These are phyloP conservation scores for Citropsis articulata DNA, from an alignment of 345 rosid species.

Conservation along the genomic window DNA sequence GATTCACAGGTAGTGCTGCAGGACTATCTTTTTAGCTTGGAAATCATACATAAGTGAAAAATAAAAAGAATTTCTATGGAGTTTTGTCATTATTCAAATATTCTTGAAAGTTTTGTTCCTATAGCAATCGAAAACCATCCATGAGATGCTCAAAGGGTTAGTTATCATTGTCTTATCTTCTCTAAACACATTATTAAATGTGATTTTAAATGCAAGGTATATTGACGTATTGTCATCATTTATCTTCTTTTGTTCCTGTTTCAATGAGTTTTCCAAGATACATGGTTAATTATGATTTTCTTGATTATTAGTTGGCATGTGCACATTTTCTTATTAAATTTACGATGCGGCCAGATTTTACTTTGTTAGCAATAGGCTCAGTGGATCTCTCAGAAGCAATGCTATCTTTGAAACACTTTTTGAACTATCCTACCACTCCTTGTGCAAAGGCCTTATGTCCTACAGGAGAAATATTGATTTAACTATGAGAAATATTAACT, in stretches of 20 bases:
- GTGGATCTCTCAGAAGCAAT: neutral
- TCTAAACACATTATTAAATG: neutral
- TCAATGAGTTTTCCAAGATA: neutral
- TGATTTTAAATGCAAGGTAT: neutral
- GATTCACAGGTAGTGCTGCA: slow-evolving; percentile 57
- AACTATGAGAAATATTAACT: too few species aligned
- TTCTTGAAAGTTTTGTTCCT: neutral
- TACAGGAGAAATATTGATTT: neutral
- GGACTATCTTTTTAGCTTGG: neutral
- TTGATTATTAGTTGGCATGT: neutral
- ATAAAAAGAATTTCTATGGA: neutral
- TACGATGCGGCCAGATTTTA: neutral
- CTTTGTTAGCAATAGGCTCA: neutral
- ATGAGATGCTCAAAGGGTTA: neutral
- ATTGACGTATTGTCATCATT: neutral
- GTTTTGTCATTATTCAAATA: neutral
- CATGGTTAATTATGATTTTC: neutral
- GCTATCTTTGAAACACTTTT: neutral
- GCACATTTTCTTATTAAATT: neutral
- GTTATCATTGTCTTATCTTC: neutral
- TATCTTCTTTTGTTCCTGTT: neutral
- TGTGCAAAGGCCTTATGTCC: neutral
- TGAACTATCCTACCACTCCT: neutral
- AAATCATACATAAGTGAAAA: neutral
- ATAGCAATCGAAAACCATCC: neutral